Evolutionary conservation across 352 stramenopile genomes (phyloP).

Genomic region (Globisporangium emineosum): DNA sequence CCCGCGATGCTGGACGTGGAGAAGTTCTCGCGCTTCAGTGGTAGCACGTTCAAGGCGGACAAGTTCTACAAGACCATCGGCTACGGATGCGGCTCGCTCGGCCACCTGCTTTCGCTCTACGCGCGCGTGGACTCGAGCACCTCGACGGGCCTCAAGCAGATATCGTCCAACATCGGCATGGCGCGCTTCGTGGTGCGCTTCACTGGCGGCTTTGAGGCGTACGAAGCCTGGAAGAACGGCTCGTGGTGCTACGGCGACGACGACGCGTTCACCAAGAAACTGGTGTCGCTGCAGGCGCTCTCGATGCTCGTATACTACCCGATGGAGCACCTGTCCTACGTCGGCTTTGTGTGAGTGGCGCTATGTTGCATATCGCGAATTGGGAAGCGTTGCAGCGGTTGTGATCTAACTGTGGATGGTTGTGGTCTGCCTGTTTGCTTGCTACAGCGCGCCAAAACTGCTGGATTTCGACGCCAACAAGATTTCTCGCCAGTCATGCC

Average conservation of each 20-base stretch:
- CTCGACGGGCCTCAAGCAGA: conserved; percentile 49
- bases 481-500: conserved; percentile 66
- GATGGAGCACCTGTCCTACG: conserved; percentile 80
- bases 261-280: conserved; percentile 45
- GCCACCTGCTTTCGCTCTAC: conserved; percentile 48
- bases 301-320: conserved; percentile 87
- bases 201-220: conserved; percentile 68
- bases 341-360: conserved; percentile 71
- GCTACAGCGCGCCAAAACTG: conserved; percentile 60
- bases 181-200: conserved; percentile 80
- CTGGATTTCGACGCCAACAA: conserved; percentile 71
- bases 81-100: conserved; percentile 56
- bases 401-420: not conserved
- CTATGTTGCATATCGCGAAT: too few species aligned
- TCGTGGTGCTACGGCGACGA: conserved; percentile 80
- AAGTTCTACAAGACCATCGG: conserved; percentile 86
- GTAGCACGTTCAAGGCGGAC: conserved; percentile 59
- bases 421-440: not conserved
- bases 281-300: conserved; percentile 69
- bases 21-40: conserved; percentile 67
- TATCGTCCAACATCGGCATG: conserved; percentile 74
- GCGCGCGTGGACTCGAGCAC: conserved; percentile 49
- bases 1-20: conserved; percentile 47
- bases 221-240: conserved; percentile 68
- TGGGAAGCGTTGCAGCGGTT: not conserved